Base-by-base conservation (phyloP, 257 asterid species). In the Nicotiana knightiana region DNA sequence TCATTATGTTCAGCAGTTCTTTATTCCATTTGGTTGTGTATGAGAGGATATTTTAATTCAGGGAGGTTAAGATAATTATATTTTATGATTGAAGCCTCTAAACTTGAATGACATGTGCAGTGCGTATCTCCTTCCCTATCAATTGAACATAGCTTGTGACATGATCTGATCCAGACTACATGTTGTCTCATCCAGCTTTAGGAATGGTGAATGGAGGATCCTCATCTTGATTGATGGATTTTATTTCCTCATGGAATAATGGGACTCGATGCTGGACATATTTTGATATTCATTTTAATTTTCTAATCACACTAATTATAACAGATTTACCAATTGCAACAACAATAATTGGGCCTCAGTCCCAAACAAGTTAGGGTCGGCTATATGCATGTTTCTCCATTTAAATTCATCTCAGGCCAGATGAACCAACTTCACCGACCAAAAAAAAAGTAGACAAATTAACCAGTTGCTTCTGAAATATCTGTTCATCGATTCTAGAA, bases 111-210 rank as follows among this genome's bases (percentile, higher is more conserved):
- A 43, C 48, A 43, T 43, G 48, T 43, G 48, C 48, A 53, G 17
- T 53, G 57, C 17, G 5, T 53, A 53, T 10, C 57, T 12, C 57
- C 57, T 53, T 53, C 57, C 4, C 54, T 48, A 53, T 53, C 57
- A 12, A 53, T 53, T 53, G 57, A 13, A 53, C 57, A 13, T 53
- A 53, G 57, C 57, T 53, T 13, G 5, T 71, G 79, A 48, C 26
- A 15, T 73, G 63, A 48, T 73, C 8, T 73, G 62, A 46, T 26
- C 24, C 24, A 73, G 39, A 48, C 39, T 48, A 24, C 37, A 48
- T 73, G 59, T 70, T 4, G 35, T 73, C 48, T 24, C n/a, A 73
- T 73, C 59, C 63, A 51, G 79, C 79, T 73, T 73, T 48, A 48
- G 43, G 37, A 24, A 73, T 2, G 43, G 62, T 32, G 51, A 73